Percentiles rank a stretch among this genome's conserved stretches.
Evolutionary conservation across 2,329 filamentous ascomycete genomes (phyloP).

Genomic region (Graphiopsis chlorocephala): DNA sequence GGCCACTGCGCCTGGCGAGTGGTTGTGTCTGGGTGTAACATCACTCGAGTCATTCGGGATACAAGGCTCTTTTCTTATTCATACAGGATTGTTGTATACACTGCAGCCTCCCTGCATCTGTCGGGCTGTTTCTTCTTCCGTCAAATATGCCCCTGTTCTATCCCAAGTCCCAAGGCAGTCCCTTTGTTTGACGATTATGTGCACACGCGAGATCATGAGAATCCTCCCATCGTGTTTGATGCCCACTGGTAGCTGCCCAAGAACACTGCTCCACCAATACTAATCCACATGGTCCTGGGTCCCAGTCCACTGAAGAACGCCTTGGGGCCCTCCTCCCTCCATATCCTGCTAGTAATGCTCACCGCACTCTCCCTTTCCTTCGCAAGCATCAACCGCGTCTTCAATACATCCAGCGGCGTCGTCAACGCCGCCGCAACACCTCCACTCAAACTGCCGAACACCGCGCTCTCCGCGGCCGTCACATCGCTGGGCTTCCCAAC

Average conservation of each 20-base stretch:
- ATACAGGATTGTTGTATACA: slow-evolving; percentile 13
- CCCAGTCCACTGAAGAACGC: slow-evolving; percentile 75
- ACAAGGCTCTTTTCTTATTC: slow-evolving; percentile 1
- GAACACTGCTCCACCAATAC: slow-evolving; percentile 89
- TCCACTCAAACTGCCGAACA: slow-evolving; percentile 81
- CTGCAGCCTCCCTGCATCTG: background rate
- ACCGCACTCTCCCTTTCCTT: slow-evolving; percentile 61
- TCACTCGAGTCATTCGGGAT: background rate
- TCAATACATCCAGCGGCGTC: slow-evolving; percentile 91
- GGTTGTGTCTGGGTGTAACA: background rate
- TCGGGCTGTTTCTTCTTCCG: background rate
- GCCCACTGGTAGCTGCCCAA: slow-evolving; percentile 90
- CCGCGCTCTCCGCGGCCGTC: slow-evolving; percentile 72
- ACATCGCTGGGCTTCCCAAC: slow-evolving; percentile 43
- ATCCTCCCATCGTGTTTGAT: slow-evolving; percentile 66
- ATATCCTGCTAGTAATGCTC: slow-evolving; percentile 62
- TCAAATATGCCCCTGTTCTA: background rate
- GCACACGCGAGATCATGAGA: background rate
- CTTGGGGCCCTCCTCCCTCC: slow-evolving; percentile 60
- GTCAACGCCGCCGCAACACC: slow-evolving; percentile 83
- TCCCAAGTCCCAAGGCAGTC: background rate
- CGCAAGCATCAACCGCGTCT: slow-evolving; percentile 93
- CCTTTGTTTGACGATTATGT: background rate
- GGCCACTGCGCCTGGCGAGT: background rate
- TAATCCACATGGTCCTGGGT: slow-evolving; percentile 91